Evolutionary conservation across 179 eudicot species (phyloP).

Genomic region (Spinacia oleracea): DNA sequence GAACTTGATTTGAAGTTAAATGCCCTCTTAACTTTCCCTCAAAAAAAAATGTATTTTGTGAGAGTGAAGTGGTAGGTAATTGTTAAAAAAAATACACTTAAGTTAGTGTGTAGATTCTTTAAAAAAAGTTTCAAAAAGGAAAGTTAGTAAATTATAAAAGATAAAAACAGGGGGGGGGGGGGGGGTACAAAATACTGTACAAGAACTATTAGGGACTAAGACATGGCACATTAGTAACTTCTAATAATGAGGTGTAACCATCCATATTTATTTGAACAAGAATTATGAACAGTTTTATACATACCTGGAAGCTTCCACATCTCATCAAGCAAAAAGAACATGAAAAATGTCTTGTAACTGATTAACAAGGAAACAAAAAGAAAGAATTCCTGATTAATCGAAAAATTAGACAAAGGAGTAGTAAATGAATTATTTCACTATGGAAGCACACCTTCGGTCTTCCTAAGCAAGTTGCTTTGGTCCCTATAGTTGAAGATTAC

Average conservation of each 20-base stretch:
- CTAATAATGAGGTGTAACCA: neutral
- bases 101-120: too few relatives aligned
- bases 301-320: slow-evolving; percentile 90
- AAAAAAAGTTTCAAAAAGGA: too few relatives aligned
- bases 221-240: neutral
- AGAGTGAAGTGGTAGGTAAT: too few relatives aligned
- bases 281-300: neutral
- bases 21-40: too few relatives aligned
- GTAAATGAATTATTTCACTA: neutral
- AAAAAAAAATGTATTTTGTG: too few relatives aligned
- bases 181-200: neutral
- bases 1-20: too few relatives aligned
- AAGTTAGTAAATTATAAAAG: too few relatives aligned
- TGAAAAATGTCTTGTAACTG: slow-evolving; percentile 82
- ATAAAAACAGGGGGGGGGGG: too few relatives aligned
- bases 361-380: slow-evolving; percentile 14
- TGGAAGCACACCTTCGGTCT: slow-evolving; percentile 42
- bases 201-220: neutral
- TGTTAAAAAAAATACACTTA: too few relatives aligned
- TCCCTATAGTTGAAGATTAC: slow-evolving; percentile 88
- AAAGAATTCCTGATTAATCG: neutral
- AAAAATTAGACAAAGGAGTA: neutral
- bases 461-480: slow-evolving; percentile 50
- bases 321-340: slow-evolving; percentile 93
- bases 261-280: neutral